phyloP scores from a whole-genome alignment of 2,329 filamentous ascomycete species.

The Arthrinium puccinioides region DNA sequence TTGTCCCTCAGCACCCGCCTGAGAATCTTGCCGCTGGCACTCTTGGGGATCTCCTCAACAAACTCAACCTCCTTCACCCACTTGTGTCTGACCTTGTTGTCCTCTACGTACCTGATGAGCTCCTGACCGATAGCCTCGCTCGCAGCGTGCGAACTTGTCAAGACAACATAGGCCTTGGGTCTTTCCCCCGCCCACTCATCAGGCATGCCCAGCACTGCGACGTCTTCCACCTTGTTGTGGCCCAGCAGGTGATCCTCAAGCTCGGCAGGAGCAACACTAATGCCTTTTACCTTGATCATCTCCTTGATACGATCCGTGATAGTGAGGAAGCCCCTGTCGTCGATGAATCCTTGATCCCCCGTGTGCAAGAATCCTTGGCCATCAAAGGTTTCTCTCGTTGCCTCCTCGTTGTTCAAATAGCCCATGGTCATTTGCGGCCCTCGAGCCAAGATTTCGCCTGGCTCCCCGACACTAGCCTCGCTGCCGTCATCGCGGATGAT shows the following conservation, averaged over 20 bases:
- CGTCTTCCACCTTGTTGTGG: slow-evolving; percentile 69
- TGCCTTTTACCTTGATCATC: slow-evolving; percentile 48
- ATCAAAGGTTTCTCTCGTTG: slow-evolving; percentile 72
- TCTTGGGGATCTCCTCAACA: slow-evolving; percentile 54
- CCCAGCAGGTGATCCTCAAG: slow-evolving; percentile 73
- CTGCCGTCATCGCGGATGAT: slow-evolving; percentile 63
- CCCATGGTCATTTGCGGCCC: slow-evolving; percentile 71
- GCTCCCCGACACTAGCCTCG: slow-evolving; percentile 60
- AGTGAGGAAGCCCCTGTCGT: slow-evolving; percentile 63
- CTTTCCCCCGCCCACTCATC: slow-evolving; percentile 57
- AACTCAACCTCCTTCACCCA: slow-evolving; percentile 50
- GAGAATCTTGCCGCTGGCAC: slow-evolving; percentile 58
- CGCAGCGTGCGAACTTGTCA: slow-evolving; percentile 41
- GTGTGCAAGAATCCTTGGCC: slow-evolving; percentile 69
- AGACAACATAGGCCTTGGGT: slow-evolving; percentile 60
- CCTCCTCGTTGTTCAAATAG: slow-evolving; percentile 80
- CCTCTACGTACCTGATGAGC: slow-evolving; percentile 45
- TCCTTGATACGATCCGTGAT: slow-evolving; percentile 67
- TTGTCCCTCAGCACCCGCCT: slow-evolving; percentile 54
- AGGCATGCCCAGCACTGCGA: slow-evolving; percentile 68
- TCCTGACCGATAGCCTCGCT: slow-evolving; percentile 31
- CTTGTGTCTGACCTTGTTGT: slow-evolving; percentile 52
- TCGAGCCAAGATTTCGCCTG: slow-evolving; percentile 75
- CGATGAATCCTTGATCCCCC: slow-evolving; percentile 74
- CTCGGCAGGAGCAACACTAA: slow-evolving; percentile 78